A percentile compares a stretch with the other conserved stretches of the same genome.
Evolutionary conservation across 129 eudicot species (phyloP).

Genomic region (Centrapalus pauciflorus): DNA sequence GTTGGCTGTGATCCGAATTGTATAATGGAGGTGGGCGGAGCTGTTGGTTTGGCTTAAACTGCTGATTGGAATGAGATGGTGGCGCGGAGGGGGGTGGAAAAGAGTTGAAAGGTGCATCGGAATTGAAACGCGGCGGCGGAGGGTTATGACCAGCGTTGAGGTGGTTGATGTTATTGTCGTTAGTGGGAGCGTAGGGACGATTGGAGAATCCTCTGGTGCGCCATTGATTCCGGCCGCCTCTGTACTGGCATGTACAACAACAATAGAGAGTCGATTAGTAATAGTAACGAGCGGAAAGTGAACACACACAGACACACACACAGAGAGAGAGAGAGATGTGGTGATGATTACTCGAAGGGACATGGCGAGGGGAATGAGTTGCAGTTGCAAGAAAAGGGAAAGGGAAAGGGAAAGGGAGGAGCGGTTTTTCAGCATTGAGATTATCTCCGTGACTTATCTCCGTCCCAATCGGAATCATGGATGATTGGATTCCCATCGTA

Average conservation of each 20-base stretch:
- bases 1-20: constrained; percentile 14
- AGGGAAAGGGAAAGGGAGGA: constrained; percentile 31
- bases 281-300: neutral
- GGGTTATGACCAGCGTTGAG: constrained; percentile 24
- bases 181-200: constrained; percentile 16
- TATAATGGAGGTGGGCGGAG: constrained; percentile 17
- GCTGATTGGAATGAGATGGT: constrained; percentile 6
- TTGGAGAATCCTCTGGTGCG: constrained; percentile 44
- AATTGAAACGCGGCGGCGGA: constrained; percentile 18
- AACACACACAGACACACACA: no score
- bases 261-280: neutral
- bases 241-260: constrained; percentile 35
- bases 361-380: constrained; percentile 46
- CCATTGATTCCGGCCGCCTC: constrained; percentile 48
- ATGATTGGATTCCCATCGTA: no score
- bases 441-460: no score
- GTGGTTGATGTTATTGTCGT: constrained; percentile 24
- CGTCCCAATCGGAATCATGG: no score
- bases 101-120: constrained; percentile 2
- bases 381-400: no score
- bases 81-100: constrained; percentile 18
- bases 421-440: constrained; percentile 32
- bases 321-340: neutral
- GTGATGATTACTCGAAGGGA: constrained; percentile 29
- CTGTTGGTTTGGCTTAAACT: constrained; percentile 13